A percentile compares a stretch with the other conserved stretches of the same genome.
Evolutionary conservation across 2,329 filamentous ascomycete species (phyloP).

Genomic region (Cytospora leucostoma): DNA sequence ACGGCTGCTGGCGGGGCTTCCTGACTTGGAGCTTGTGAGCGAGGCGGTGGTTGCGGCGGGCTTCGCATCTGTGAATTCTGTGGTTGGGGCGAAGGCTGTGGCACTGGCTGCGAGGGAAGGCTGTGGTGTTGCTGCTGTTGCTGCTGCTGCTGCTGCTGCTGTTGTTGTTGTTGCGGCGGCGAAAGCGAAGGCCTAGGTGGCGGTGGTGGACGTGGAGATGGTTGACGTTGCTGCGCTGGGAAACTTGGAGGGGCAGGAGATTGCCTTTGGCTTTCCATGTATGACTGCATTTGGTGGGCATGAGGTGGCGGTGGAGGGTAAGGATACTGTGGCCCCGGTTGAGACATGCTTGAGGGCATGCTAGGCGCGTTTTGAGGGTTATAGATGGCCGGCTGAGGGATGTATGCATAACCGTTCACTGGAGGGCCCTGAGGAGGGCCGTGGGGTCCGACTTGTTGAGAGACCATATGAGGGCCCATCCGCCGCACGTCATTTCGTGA

Average conservation of each 20-base stretch:
- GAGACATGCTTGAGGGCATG: conserved; percentile 42
- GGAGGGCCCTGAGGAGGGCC: conserved; percentile 39
- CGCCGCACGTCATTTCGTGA: conserved; percentile 80
- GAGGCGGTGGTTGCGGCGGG: conserved; percentile 43
- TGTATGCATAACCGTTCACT: conserved; percentile 76
- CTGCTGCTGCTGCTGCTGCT: conserved; percentile 40
- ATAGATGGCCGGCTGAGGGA: conserved; percentile 84
- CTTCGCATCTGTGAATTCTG: conserved; percentile 48
- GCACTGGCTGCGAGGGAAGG: conserved; percentile 47
- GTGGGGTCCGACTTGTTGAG: conserved; percentile 61
- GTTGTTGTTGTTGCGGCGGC: conserved; percentile 53
- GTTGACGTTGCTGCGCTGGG: conserved; percentile 61
- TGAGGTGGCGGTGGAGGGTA: conserved; percentile 44
- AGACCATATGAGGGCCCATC: conserved; percentile 71
- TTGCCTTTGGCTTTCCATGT: conserved; percentile 69
- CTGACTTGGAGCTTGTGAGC: conserved; percentile 53
- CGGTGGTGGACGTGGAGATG: conserved; percentile 50
- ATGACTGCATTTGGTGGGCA: conserved; percentile 57
- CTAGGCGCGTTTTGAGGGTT: conserved; percentile 60
- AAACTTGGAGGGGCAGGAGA: conserved; percentile 71
- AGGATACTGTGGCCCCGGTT: conserved; percentile 41
- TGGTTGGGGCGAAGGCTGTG: conserved; percentile 56
- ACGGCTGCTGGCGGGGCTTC: conserved; percentile 54
- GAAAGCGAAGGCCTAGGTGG: conserved; percentile 58
- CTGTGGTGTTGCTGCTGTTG: conserved; percentile 49